phyloP scores from a whole-genome alignment of 768 basidiomycete genomes.

The Russula vinacea region DNA sequence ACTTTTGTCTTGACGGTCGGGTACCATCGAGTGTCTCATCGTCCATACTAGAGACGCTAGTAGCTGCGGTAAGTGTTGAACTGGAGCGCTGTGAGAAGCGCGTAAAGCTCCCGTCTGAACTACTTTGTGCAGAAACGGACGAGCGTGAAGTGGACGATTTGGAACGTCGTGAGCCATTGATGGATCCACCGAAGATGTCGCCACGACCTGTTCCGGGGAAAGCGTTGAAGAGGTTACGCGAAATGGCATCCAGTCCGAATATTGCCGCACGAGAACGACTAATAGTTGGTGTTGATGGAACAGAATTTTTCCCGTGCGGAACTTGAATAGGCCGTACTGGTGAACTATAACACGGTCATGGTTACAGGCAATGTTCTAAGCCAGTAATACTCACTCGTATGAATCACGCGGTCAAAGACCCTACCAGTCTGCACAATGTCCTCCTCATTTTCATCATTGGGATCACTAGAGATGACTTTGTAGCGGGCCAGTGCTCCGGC shows the following conservation, averaged over 20 bases:
- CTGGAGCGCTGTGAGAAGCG: conserved; percentile 71
- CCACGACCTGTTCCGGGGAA: conserved; percentile 65
- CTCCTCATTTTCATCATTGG: conserved; percentile 70
- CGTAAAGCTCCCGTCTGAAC: conserved; percentile 63
- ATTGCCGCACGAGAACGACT: conserved; percentile 76
- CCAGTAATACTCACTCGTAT: conserved; percentile 62
- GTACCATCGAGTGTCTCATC: conserved; percentile 54
- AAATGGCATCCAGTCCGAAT: conserved; percentile 86
- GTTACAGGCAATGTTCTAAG: conserved; percentile 9
- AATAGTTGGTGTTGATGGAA: conserved; percentile 81
- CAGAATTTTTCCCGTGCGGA: conserved; percentile 70
- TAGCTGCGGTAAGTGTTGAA: conserved; percentile 62
- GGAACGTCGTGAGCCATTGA: conserved; percentile 62
- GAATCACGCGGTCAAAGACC: conserved; percentile 70
- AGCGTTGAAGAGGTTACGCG: conserved; percentile 78
- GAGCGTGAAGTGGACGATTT: conserved; percentile 71
- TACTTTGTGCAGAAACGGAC: conserved; percentile 69
- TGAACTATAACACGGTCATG: conserved; percentile 53
- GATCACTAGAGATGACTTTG: conserved; percentile 70
- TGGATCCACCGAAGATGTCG: conserved; percentile 73
- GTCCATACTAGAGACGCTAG: conserved; percentile 58
- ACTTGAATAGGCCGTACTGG: conserved; percentile 86
- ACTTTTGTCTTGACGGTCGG: conserved; percentile 35
- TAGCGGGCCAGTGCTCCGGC: conserved; percentile 79
- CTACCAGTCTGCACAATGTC: conserved; percentile 77